A percentile compares a stretch with the other conserved stretches of the same genome.
phyloP scores from a whole-genome alignment of 805 yeast species.

The Wickerhamiella hasegawae region DNA sequence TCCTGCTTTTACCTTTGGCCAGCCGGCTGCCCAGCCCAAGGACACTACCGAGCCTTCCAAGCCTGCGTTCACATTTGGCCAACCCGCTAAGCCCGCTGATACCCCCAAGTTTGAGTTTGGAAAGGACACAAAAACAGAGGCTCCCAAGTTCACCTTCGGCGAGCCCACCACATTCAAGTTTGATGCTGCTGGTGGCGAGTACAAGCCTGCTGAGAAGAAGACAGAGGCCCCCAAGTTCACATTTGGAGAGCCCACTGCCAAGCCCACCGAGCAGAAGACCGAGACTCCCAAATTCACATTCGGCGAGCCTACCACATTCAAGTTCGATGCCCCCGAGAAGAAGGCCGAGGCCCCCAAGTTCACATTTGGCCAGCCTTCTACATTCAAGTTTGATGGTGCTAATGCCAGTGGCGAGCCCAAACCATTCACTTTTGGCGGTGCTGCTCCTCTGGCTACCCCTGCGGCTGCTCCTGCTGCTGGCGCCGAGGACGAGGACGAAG shows the following conservation, averaged over 20 bases:
- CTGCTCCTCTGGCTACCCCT: not conserved
- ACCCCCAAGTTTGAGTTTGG: slow-evolving; percentile 5
- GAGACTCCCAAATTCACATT: not conserved
- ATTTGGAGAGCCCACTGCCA: not conserved
- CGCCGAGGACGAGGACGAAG: slow-evolving; percentile 32
- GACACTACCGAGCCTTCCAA: not conserved
- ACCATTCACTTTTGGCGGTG: slow-evolving; percentile 12
- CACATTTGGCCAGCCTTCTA: slow-evolving; percentile 1
- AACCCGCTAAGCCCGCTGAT: slow-evolving; percentile 3
- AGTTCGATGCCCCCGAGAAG: not conserved
- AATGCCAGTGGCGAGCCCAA: slow-evolving; percentile 6
- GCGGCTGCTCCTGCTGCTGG: slow-evolving; percentile 21
- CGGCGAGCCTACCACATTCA: no score
- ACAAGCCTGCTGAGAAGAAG: not conserved
- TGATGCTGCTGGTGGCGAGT: slow-evolving; percentile 3
- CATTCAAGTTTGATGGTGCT: no score
- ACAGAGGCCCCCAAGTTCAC: slow-evolving; percentile 4
- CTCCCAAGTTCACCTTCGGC: slow-evolving; percentile 10
- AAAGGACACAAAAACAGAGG: not conserved
- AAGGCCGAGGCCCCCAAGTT: slow-evolving; percentile 3
- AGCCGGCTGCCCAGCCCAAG: slow-evolving; percentile 1
- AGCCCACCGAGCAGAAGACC: not conserved
- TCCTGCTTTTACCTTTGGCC: slow-evolving; percentile 1
- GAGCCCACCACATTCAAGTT: slow-evolving; percentile 12
- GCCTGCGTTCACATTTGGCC: slow-evolving; percentile 1